These are phyloP conservation scores for Hyaloscypha bicolor DNA, from an alignment of 495 filamentous ascomycete genomes.

Conservation along the genomic window DNA sequence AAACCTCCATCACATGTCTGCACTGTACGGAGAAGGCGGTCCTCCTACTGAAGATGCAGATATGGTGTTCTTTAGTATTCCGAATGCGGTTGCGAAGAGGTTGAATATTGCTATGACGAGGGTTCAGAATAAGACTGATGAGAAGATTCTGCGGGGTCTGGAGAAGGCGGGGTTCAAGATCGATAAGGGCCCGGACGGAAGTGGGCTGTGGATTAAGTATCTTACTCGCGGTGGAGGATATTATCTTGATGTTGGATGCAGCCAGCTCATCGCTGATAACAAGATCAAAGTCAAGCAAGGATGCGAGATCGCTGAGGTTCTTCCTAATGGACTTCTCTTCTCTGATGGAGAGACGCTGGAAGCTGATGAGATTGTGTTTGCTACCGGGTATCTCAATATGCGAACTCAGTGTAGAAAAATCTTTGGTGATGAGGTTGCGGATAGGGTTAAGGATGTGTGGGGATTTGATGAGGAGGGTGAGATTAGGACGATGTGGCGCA, in stretches of 20 bases:
- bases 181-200: slow-evolving; percentile 65
- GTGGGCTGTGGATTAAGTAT: slow-evolving; percentile 75
- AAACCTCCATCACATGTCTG: slow-evolving; percentile 37
- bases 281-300: slow-evolving; percentile 79
- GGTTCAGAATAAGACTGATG: slow-evolving; percentile 50
- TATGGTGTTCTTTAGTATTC: slow-evolving; percentile 52
- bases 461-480: slow-evolving; percentile 80
- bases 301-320: slow-evolving; percentile 61
- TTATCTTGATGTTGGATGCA: slow-evolving; percentile 81
- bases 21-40: slow-evolving; percentile 63
- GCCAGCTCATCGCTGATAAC: slow-evolving; percentile 71
- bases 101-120: slow-evolving; percentile 49
- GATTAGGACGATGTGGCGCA: slow-evolving; percentile 67
- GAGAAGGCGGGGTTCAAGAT: slow-evolving; percentile 61
- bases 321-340: slow-evolving; percentile 58
- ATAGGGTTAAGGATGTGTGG: slow-evolving; percentile 72
- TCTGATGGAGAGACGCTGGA: slow-evolving; percentile 66
- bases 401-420: slow-evolving; percentile 59
- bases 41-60: slow-evolving; percentile 66
- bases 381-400: slow-evolving; percentile 87
- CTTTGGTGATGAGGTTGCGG: slow-evolving; percentile 71
- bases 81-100: slow-evolving; percentile 52
- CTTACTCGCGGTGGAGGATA: slow-evolving; percentile 76
- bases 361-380: slow-evolving; percentile 81
- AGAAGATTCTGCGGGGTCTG: slow-evolving; percentile 52